Evolutionary conservation across 1,284 basidiomycete species (phyloP), one percentile per base, ranked within the genome.

Genomic region (Apiotrichum akiyoshidainum): DNA sequence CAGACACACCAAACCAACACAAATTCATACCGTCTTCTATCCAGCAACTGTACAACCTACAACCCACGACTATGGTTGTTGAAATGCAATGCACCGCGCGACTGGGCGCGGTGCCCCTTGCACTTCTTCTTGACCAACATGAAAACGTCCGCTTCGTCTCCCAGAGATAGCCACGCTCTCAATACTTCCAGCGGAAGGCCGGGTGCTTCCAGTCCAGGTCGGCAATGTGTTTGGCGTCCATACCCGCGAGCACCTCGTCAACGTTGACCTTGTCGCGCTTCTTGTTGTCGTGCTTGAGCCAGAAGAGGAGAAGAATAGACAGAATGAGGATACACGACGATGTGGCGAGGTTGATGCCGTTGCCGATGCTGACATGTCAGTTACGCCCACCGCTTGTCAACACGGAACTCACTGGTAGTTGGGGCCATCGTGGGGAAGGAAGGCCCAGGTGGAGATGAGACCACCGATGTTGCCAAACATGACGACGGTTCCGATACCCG

Each of bases 401-500:
- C 37, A 11, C 37, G 11, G 10, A 10, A 37, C 37, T 37, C 14
- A 37, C 37, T 33, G 57, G 45, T 55, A 60, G 55, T 59, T 44
- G 8, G 57, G 60, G 0, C 22, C 42, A 40, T 59, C 61, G 26
- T 10, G 14, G 2, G 53, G 56, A 5, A 58, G 46, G 49, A 57
- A 64, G 1, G 45, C n/a, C 62, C 62, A 64, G 5, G 58, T 60
- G 42, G 22, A 22, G 47, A 60, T 55, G 34, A 64, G 54, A 21
- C 62, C 62, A 12, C 62, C 62, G 37, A 64, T 31, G 53, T 64
- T 60, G 37, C 62, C 62, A 4, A 60, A 33, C 55, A 59, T 58
- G 46, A 60, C 55, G 11, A 41, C 44, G 1, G 37, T 50, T 4
- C 58, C 62, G 33, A 60, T 60, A n/a, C 42, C 56, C 1, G 49